Evolutionary conservation across 371 early-diverging fungal genomes (phyloP).

Genomic region (Amoeboaphelidium protococcarum): DNA sequence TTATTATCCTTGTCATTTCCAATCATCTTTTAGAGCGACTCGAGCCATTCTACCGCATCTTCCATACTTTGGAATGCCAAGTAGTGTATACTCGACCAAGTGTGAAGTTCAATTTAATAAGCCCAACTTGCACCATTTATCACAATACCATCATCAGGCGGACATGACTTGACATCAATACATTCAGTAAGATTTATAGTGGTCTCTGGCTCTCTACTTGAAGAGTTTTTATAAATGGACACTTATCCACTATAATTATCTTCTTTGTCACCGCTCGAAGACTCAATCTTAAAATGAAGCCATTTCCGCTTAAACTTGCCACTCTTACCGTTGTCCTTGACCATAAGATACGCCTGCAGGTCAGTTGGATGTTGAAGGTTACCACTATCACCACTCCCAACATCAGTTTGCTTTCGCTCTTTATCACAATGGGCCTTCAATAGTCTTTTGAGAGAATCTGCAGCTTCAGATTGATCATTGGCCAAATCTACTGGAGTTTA

Average conservation of each 20-base stretch:
- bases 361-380: background rate
- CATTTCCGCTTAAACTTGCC: background rate
- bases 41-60: background rate
- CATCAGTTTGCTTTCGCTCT: background rate
- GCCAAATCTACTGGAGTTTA: background rate
- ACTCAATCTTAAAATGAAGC: background rate
- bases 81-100: background rate
- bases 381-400: background rate
- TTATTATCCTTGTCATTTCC: background rate
- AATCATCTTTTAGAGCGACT: background rate
- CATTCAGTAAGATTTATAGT: background rate
- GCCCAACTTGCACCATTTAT: background rate
- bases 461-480: background rate
- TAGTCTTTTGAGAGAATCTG: background rate
- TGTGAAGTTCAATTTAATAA: background rate
- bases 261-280: background rate
- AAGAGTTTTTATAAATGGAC: background rate
- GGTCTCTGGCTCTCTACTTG: background rate
- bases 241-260: background rate
- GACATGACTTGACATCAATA: background rate
- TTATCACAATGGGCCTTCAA: too few relatives aligned
- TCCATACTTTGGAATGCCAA: background rate
- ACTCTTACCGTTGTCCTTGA: background rate
- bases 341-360: background rate
- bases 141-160: background rate